phyloP scores from a whole-genome alignment of 148 eudicot genomes.

The Euryodendron excelsum region DNA sequence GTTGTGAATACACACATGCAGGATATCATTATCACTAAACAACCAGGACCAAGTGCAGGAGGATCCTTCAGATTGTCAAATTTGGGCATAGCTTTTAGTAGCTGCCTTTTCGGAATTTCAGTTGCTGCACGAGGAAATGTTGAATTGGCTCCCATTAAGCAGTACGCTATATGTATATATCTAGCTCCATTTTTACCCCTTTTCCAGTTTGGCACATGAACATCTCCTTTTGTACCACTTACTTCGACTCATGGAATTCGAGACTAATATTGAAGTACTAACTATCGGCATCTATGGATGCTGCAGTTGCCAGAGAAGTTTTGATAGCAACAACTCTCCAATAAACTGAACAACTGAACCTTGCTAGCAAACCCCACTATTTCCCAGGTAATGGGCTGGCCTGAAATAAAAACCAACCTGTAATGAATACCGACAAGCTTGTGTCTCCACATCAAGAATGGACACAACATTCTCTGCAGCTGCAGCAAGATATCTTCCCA shows the following conservation, averaged over 20 bases:
- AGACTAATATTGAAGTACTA: background rate
- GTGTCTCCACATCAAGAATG: constrained; percentile 75
- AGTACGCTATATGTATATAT: background rate
- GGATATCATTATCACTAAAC: background rate
- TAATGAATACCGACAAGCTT: constrained; percentile 62
- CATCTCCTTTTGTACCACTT: no score
- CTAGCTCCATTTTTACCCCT: no score
- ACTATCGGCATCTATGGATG: background rate
- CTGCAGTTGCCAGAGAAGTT: background rate
- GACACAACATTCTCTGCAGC: constrained; percentile 83
- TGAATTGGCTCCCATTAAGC: background rate
- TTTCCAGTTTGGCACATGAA: no score
- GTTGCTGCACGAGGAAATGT: background rate
- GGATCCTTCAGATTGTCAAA: background rate
- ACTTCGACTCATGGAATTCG: background rate
- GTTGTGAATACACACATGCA: no score
- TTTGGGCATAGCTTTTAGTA: background rate
- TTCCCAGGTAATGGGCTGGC: background rate
- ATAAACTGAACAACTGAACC: background rate
- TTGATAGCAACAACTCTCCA: background rate
- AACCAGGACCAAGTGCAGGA: background rate
- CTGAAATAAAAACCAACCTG: constrained; percentile 41
- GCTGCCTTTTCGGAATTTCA: background rate
- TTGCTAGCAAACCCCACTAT: background rate
- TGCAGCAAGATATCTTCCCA: constrained; percentile 82